Conservation (phyloP, 805 yeast species). For the Wickerhamomyces queroliae region DNA sequence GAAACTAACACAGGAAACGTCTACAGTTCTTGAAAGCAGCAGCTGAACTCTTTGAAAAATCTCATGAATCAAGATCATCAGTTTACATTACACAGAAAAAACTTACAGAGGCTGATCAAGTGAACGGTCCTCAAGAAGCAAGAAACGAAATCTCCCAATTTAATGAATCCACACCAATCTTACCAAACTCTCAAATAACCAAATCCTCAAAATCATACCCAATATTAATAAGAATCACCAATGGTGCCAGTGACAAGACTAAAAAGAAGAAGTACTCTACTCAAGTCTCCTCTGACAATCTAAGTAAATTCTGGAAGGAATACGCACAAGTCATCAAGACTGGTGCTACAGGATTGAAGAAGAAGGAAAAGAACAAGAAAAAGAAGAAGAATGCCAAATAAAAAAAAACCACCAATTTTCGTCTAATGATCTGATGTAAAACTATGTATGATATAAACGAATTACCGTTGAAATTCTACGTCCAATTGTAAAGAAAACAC, state of each 20-base stretch:
- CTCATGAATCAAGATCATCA: constrained; percentile 42
- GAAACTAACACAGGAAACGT: background rate
- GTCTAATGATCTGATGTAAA: background rate
- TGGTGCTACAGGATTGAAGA: constrained; percentile 71
- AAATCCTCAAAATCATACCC: constrained; percentile 38
- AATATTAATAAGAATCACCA: constrained; percentile 61
- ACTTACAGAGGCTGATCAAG: constrained; percentile 25
- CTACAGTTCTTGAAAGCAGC: constrained; percentile 20
- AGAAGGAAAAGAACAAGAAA: constrained; percentile 76
- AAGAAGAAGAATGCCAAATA: constrained; percentile 41
- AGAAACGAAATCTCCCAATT: constrained; percentile 19
- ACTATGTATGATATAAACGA: too few species aligned
- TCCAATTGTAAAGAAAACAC: constrained; percentile 7
- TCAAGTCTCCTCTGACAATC: constrained; percentile 51
- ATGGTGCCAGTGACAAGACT: constrained; percentile 46
- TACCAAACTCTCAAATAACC: constrained; percentile 23
- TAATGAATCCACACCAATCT: constrained; percentile 13
- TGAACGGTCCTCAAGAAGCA: constrained; percentile 17
- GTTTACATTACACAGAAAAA: constrained; percentile 59
- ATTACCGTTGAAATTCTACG: constrained; percentile 2
- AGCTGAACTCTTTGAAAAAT: constrained; percentile 16
- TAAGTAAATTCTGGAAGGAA: constrained; percentile 73
- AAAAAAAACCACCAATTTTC: background rate
- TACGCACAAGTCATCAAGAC: constrained; percentile 64
- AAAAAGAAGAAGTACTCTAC: constrained; percentile 64